Evolutionary conservation across 2,329 filamentous ascomycete species (phyloP).

Genomic region (Elsinoe batatas): DNA sequence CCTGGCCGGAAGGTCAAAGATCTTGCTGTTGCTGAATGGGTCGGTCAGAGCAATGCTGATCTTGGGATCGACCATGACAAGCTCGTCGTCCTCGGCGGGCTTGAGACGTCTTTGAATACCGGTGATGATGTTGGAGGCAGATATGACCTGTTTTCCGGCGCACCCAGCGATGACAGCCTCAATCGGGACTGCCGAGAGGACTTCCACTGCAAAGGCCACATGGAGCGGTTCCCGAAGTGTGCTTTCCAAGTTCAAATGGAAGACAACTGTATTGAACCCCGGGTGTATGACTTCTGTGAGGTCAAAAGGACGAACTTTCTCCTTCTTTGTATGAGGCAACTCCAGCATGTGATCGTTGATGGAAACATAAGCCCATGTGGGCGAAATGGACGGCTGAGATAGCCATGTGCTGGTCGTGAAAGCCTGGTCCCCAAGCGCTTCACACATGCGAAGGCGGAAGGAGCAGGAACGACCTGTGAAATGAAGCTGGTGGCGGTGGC

Average conservation of each 20-base stretch:
- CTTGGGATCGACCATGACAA: conserved; percentile 31
- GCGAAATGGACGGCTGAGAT: background rate
- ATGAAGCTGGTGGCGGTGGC: background rate
- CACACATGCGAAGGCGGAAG: conserved; percentile 7
- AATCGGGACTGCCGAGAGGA: conserved; percentile 47
- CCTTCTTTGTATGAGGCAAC: background rate
- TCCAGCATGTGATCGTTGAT: conserved; percentile 3
- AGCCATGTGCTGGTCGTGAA: background rate
- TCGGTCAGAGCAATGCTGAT: conserved; percentile 38
- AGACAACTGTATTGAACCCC: conserved; percentile 53
- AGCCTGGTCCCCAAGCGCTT: background rate
- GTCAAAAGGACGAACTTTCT: conserved; percentile 64
- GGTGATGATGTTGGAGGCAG: conserved; percentile 42
- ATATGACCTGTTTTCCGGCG: conserved; percentile 29
- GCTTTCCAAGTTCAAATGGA: conserved; percentile 38
- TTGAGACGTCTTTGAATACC: conserved; percentile 46
- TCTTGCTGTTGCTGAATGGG: conserved; percentile 33
- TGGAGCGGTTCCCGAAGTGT: conserved; percentile 30
- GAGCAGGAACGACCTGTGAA: background rate
- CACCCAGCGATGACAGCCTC: conserved; percentile 29
- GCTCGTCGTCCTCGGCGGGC: conserved; percentile 47
- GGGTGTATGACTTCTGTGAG: conserved; percentile 50
- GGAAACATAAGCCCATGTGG: background rate
- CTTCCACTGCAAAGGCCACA: conserved; percentile 62
- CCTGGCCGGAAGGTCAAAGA: conserved; percentile 64